Conservation (phyloP, 495 filamentous ascomycete species). For the Podospora fimiseda region DNA sequence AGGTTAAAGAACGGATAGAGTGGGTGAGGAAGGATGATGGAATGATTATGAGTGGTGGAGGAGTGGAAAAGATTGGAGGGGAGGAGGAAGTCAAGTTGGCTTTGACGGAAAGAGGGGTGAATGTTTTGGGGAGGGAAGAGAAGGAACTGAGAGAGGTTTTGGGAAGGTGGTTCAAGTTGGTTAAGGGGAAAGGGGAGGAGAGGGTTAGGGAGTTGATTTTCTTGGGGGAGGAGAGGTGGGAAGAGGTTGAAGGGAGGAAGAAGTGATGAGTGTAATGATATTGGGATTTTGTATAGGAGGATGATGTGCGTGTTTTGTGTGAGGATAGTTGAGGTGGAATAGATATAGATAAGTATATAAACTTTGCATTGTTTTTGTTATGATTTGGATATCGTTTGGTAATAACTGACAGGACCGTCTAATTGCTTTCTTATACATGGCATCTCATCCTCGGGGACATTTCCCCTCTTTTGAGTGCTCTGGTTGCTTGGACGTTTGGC, state of each 20-base stretch:
- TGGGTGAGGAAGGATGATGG: conserved; percentile 43
- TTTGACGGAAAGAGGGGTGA: conserved; percentile 37
- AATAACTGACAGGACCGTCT: too few species aligned
- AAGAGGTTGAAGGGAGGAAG: conserved; percentile 26
- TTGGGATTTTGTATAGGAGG: too few species aligned
- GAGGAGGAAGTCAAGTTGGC: conserved; percentile 39
- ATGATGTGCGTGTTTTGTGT: too few species aligned
- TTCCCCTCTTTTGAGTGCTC: too few species aligned
- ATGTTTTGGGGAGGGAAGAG: conserved; percentile 23
- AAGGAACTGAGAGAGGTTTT: conserved; percentile 24
- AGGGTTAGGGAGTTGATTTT: conserved; percentile 18
- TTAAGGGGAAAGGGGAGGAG: conserved; percentile 7
- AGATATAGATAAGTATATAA: too few species aligned
- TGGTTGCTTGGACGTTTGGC: too few species aligned
- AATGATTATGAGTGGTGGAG: conserved; percentile 31
- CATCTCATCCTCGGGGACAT: too few species aligned
- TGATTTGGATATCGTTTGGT: too few species aligned
- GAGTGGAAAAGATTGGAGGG: conserved; percentile 27
- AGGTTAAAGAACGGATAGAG: conserved; percentile 33
- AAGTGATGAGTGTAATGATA: too few species aligned
- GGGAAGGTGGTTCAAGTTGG: conserved; percentile 29
- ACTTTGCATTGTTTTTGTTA: too few species aligned
- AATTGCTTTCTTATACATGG: too few species aligned
- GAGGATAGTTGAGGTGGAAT: too few species aligned
- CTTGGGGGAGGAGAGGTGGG: conserved; percentile 41